Evolutionary conservation across 2,329 filamentous ascomycete genomes (phyloP).

Genomic region (Fusarium sarcochroum): DNA sequence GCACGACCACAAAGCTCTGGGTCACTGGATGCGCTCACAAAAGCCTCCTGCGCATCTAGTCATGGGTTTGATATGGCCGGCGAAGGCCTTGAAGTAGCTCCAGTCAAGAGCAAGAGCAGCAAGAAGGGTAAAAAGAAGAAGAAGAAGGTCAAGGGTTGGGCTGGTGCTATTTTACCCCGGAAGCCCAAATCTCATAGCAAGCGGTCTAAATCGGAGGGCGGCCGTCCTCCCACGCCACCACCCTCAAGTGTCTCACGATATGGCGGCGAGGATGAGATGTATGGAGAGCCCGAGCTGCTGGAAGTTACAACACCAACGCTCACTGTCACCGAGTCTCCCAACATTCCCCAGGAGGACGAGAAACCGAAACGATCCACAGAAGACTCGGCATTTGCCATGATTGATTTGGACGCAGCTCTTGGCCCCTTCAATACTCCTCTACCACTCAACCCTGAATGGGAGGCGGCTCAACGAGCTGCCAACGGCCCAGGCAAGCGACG

Average conservation of each 20-base stretch:
- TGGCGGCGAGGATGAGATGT: constrained; percentile 51
- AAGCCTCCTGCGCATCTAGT: constrained; percentile 54
- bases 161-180: constrained; percentile 75
- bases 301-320: constrained; percentile 56
- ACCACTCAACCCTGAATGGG: constrained; percentile 74
- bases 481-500: constrained; percentile 71
- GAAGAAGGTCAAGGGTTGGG: constrained; percentile 83
- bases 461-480: constrained; percentile 73
- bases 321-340: constrained; percentile 58
- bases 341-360: constrained; percentile 46
- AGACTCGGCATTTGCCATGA: constrained; percentile 82
- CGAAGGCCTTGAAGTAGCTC: constrained; percentile 40
- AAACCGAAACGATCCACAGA: constrained; percentile 63
- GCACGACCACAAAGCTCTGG: constrained; percentile 63
- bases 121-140: constrained; percentile 57
- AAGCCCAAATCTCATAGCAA: constrained; percentile 68
- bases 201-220: constrained; percentile 56
- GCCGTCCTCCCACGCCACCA: constrained; percentile 64
- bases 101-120: constrained; percentile 48
- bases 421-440: constrained; percentile 91
- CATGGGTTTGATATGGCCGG: constrained; percentile 52
- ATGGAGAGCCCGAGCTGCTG: constrained; percentile 43
- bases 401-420: constrained; percentile 93
- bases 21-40: constrained; percentile 58
- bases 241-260: constrained; percentile 50